These are phyloP conservation scores for Mortierella sp. DNA, from an alignment of 371 early-diverging fungal species.

Conservation along the genomic window DNA sequence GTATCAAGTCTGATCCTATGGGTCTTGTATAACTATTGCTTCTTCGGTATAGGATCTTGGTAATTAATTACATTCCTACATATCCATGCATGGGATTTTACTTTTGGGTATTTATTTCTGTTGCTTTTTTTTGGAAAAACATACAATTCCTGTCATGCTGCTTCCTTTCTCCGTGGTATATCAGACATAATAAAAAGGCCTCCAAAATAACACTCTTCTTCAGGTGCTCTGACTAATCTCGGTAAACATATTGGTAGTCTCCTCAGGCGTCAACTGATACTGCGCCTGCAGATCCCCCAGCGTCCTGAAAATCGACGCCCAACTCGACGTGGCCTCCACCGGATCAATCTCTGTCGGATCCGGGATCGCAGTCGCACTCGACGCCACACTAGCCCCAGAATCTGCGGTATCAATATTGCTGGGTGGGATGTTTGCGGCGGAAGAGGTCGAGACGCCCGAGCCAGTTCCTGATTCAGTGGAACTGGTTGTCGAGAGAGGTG, in stretches of 20 bases:
- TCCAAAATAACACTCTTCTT: background rate
- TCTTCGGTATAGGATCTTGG: no score
- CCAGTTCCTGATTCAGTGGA: background rate
- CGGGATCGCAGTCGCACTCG: background rate
- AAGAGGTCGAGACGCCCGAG: background rate
- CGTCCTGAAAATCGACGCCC: background rate
- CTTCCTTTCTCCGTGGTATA: no score
- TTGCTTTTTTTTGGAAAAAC: no score
- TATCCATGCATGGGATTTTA: no score
- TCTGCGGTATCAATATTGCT: background rate
- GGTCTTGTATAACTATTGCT: no score
- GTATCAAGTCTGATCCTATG: no score
- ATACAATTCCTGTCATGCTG: no score
- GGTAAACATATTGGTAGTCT: background rate
- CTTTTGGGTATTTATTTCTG: no score
- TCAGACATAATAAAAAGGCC: no score
- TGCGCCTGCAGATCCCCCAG: background rate
- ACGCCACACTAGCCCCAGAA: background rate
- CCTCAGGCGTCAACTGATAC: background rate
- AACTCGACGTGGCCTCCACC: background rate
- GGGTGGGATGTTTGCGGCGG: background rate
- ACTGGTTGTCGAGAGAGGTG: background rate
- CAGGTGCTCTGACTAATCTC: background rate
- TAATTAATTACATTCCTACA: no score
- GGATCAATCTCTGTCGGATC: background rate